Base-by-base conservation (phyloP, 106 monocot species). In the Gastrodia elata region DNA sequence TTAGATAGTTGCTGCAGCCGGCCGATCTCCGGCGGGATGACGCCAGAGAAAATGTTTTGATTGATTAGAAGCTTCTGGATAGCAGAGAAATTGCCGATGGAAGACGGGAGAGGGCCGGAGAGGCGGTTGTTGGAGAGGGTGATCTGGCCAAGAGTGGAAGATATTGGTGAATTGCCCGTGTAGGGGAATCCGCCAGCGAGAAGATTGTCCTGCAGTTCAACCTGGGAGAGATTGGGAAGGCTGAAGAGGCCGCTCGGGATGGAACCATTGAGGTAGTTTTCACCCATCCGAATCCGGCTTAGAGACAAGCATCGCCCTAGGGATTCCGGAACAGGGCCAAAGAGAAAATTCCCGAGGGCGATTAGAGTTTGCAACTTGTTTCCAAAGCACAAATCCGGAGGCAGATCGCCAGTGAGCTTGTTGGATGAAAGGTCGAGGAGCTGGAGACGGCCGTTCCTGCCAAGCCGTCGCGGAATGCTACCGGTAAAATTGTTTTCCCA, bases 401-500 rank as follows among this genome's bases (percentile, higher is more conserved):
- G 91, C 22, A 91, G 78, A 37, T 22, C 18, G 0, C 91, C 91
- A 22, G 84, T 84, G 40, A 91, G 82, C 74, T 80, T 80, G 69
- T 91, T 91, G 24, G 80, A 79, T 0, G 83, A 81, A 18, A 91
- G 67, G 46, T 91, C 91, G 2, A 91, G 73, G 15, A 85, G 73
- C 81, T 81, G 87, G 35, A 82, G 76, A 70, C 44, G 75, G 16
- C 82, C 84, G 46, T 77, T 91, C 41, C 30, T 71, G 18, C 91
- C 91, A 8, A 91, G 79, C 52, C 40, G 75, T 37, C 67, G 46
- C 3, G 89, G 87, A 38, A 91, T 81, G 44, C 38, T 68, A 3
- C 91, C 91, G 24, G 87, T 87, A 75, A 91, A 87, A 79, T 91
- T 91, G 74, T 91, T 91, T 71, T 87, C 87, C 85, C 87, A 91